These are phyloP conservation scores for Encephalitozoon intestinalis DNA, from an alignment of 371 early-diverging fungal genomes.

Conservation along the genomic window DNA sequence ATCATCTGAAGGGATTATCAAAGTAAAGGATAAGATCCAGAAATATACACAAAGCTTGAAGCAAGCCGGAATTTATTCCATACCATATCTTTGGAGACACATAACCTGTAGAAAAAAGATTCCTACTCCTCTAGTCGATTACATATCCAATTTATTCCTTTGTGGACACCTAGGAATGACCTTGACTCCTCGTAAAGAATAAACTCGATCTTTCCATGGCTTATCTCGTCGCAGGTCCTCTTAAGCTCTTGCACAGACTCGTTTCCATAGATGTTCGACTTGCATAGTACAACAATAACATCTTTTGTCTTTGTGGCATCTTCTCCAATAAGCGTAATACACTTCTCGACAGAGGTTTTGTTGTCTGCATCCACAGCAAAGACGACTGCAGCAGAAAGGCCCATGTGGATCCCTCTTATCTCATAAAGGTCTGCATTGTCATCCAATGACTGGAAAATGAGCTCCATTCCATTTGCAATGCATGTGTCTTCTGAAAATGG, in stretches of 20 bases:
- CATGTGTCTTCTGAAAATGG: constrained; percentile 20
- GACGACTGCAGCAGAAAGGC: constrained; percentile 1
- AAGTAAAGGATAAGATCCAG: background rate
- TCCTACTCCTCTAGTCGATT: background rate
- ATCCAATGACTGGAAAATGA: constrained; percentile 18
- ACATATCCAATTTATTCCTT: constrained; percentile 19
- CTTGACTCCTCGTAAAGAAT: constrained; percentile 11
- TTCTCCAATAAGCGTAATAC: background rate
- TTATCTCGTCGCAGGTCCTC: background rate
- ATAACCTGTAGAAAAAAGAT: background rate
- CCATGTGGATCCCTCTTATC: constrained; percentile 9
- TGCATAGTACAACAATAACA: constrained; percentile 13
- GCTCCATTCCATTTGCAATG: background rate
- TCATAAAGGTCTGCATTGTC: constrained; percentile 4
- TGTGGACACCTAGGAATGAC: background rate
- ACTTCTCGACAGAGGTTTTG: background rate
- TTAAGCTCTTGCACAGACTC: constrained; percentile 1
- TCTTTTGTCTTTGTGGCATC: background rate
- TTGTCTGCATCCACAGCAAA: constrained; percentile 27
- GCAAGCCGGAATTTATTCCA: background rate
- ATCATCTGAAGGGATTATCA: background rate
- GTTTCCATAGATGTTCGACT: constrained; percentile 2
- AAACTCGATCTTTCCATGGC: constrained; percentile 24
- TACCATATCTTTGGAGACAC: background rate
- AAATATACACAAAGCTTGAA: background rate